Evolutionary conservation across 129 eudicot species (phyloP).

Genomic region (Tanacetum coccineum): DNA sequence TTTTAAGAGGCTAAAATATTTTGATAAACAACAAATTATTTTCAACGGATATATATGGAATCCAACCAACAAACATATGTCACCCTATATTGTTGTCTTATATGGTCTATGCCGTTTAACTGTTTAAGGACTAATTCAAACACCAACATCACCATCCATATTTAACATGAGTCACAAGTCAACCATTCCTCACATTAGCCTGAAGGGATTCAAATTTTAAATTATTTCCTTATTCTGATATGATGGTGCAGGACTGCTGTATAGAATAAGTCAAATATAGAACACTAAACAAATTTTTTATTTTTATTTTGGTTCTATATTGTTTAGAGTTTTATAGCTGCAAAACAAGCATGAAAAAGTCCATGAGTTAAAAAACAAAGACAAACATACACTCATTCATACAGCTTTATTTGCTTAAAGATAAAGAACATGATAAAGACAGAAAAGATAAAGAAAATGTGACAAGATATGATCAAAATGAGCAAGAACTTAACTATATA

Average conservation of each 20-base stretch:
- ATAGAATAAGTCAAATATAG: conserved; percentile 25
- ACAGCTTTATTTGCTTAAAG: conserved; percentile 21
- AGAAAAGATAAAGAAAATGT: conserved; percentile 16
- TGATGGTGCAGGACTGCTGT: conserved; percentile 31
- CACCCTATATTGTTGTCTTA: background rate
- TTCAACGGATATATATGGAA: background rate
- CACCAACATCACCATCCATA: background rate
- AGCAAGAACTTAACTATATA: background rate
- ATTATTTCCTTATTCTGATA: background rate
- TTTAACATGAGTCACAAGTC: background rate
- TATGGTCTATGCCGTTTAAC: background rate
- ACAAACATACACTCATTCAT: conserved; percentile 19
- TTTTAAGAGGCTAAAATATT: too few species aligned
- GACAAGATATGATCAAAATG: conserved; percentile 1
- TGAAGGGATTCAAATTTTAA: background rate
- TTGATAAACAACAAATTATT: too few species aligned
- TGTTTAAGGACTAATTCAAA: conserved; percentile 4
- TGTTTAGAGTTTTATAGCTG: background rate
- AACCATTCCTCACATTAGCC: background rate
- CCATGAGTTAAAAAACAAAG: conserved; percentile 29
- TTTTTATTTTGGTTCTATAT: background rate
- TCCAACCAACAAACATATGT: background rate
- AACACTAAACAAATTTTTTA: background rate
- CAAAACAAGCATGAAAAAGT: conserved; percentile 6
- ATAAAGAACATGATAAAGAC: conserved; percentile 25